Base-by-base conservation (phyloP, 768 basidiomycete species). In the Suillus fuscotomentosus region DNA sequence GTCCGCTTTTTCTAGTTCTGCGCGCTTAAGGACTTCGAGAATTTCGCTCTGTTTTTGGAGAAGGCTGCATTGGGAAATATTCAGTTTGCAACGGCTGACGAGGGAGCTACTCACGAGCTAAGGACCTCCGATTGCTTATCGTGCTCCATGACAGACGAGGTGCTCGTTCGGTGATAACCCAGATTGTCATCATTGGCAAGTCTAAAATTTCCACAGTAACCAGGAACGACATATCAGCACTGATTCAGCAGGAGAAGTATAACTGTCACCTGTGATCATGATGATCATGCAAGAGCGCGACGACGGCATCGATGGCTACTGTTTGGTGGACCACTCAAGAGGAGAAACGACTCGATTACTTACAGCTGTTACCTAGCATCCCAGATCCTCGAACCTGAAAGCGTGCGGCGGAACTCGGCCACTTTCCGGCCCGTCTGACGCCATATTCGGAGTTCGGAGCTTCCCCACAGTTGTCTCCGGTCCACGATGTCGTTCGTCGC, bases 401-500 rank as follows among this genome's bases (percentile, higher is more conserved):
- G 31, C 31, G 31, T 31, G 31, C 31, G 31, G 31, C 51, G 51
- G 53, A 34, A 54, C 34, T 41, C 56, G 41, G 57, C 17, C 20
- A 41, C 15, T 27, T 36, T 20, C 39, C 56, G 24, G 56, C n/a
- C 22, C 39, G 39, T 27, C 10, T 17, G 24, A 39, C 9, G 48
- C 48, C 22, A 24, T 14, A 48, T 13, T 5, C 24, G 48, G 24
- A 27, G 27, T 8, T 41, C 55, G 11, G 36, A 38, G 15, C 39
- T 20, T 39, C 57, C 24, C 17, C 56, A 24, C 39, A 59, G 24
- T 9, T 20, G 17, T 59, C 17, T 59, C 24, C 27, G 20, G 11
- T 59, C 9, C 27, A 59, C 17, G 65, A 74, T 75, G 74, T 68
- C 66, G 22, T 68, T 70, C 34, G 15, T 45, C 31, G 50, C 61